Evolutionary conservation across 208 protist genomes (phyloP).

Genomic region (Balamuthia mandrillaris): DNA sequence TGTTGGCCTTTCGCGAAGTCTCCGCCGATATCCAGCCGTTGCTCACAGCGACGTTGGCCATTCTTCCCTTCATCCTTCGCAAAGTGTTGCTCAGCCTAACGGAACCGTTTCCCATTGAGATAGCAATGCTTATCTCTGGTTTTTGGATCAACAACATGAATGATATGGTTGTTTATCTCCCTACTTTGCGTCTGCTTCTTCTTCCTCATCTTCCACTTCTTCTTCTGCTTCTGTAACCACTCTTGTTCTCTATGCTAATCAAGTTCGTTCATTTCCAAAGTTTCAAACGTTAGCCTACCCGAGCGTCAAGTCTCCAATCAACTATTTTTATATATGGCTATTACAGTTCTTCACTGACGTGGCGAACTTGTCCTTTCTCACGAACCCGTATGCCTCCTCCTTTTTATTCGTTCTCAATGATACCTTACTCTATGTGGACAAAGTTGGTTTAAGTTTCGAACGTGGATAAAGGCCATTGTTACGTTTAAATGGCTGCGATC

Average conservation of each 20-base stretch:
- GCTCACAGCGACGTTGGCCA: background rate
- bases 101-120: slow-evolving; percentile 49
- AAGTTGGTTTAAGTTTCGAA: too few species aligned
- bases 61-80: slow-evolving; percentile 24
- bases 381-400: background rate
- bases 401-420: background rate
- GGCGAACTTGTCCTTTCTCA: slow-evolving; percentile 52
- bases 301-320: slow-evolving; percentile 23
- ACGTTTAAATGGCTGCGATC: too few species aligned
- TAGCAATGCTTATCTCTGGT: slow-evolving; percentile 45
- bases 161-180: too few species aligned
- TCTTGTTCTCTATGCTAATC: too few species aligned
- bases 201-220: too few species aligned
- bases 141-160: slow-evolving; percentile 45
- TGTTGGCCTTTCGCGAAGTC: slow-evolving; percentile 21
- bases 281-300: slow-evolving; percentile 48
- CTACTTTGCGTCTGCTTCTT: too few species aligned
- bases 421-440: too few species aligned
- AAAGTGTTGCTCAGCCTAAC: slow-evolving; percentile 19
- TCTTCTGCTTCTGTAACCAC: too few species aligned
- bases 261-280: background rate
- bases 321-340: slow-evolving; percentile 36
- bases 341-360: slow-evolving; percentile 35
- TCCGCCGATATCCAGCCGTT: background rate
- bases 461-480: too few species aligned